Evolutionary conservation across 805 yeast genomes (phyloP), one percentile per base, ranked within the genome.

Genomic region (Millerozyma miso): DNA sequence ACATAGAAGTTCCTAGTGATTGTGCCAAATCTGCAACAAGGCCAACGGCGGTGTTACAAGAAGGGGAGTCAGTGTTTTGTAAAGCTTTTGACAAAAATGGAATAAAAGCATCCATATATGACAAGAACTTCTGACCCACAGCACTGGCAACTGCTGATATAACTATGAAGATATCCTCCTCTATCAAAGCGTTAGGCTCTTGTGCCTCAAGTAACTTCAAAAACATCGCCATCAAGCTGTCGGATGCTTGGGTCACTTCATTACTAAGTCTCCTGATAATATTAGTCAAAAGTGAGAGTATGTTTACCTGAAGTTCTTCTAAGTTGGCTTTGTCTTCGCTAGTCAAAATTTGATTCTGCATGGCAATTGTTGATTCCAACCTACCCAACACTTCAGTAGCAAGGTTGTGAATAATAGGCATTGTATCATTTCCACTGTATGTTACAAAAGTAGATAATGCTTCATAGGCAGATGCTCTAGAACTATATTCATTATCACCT

Each of bases 381-480:
- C 96, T 80, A 45, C 67, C 67, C 57, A 91, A 72, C 19, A 84
- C 81, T 52, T 84, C 90, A 6, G 80, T 68, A 2, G 97, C 95
- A 51, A 91, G 77, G 37, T 75, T 72, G 47, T 85, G 82, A 31
- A 90, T 83, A 18, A 81, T 63, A 31, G 79, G 80, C 62, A 85
- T 73, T 33, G 85, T 85, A 55, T 80, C 86, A 36, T 73, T 74
- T 4, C 95, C 80, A 56, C 91, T 76, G 62, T 77, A 85, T 38
- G 81, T 74, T 18, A 91, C 96, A 57, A 90, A 70, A 0, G 91
- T 75, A 1, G 96, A 82, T 51, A 93, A 69, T 0, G 97, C 95
- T 65, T 95, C 97, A 62, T 88, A 93, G 1, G 98, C 95, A n/a
- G 97, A 88, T 1, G 98, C 91, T 59, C 98, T 78, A 4, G 95